Evolutionary conservation across 179 eudicot genomes (phyloP).

Genomic region (Drosera spatulata): DNA sequence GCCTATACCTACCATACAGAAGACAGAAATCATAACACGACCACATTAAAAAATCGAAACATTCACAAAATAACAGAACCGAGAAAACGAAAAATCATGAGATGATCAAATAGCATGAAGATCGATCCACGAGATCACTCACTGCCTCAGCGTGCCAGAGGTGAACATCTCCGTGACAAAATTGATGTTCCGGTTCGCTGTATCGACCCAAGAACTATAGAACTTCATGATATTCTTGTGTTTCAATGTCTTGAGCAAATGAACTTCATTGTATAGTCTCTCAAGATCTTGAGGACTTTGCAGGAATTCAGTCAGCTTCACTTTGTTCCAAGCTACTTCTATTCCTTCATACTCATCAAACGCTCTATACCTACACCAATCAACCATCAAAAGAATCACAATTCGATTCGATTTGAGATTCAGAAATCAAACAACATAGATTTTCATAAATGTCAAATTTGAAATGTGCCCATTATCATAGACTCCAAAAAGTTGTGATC

Average conservation of each 20-base stretch:
- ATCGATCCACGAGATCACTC: conserved; percentile 17
- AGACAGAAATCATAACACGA: background rate
- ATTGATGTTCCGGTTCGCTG: conserved; percentile 68
- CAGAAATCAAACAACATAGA: too few relatives aligned
- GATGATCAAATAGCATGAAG: too few relatives aligned
- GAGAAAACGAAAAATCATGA: background rate
- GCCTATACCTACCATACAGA: conserved; percentile 44
- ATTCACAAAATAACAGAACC: background rate
- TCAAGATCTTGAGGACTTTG: conserved; percentile 70
- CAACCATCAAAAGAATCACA: background rate
- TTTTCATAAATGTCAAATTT: too few relatives aligned
- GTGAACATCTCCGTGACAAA: conserved; percentile 95
- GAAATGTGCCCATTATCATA: background rate
- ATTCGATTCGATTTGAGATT: too few relatives aligned
- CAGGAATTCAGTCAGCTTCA: conserved; percentile 66
- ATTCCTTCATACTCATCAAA: conserved; percentile 93
- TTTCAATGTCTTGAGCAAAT: conserved; percentile 85
- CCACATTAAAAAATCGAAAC: conserved; percentile 3
- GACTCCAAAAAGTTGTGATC: background rate
- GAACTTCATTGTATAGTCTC: conserved; percentile 84
- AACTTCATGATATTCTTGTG: conserved; percentile 95
- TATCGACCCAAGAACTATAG: conserved; percentile 79
- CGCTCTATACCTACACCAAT: conserved; percentile 60
- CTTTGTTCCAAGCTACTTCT: conserved; percentile 97
- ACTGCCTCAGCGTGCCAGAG: conserved; percentile 87